Conservation (phyloP, 768 basidiomycete species). For the Hericium rajendrae region DNA sequence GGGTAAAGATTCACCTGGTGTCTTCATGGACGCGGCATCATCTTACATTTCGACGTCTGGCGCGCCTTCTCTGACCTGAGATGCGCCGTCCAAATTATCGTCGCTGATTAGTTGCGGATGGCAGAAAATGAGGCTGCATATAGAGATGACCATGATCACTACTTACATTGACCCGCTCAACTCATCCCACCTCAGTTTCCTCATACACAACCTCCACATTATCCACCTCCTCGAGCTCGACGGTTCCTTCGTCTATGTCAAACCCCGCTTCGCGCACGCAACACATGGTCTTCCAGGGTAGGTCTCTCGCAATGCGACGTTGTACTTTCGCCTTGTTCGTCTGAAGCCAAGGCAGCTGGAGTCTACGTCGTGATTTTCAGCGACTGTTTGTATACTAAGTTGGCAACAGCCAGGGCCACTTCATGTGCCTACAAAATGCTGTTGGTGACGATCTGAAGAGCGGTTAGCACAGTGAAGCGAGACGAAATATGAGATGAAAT, state of each 20-base stretch:
- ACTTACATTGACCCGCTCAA: slow-evolving; percentile 68
- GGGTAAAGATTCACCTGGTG: too few species aligned
- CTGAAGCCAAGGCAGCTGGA: background rate
- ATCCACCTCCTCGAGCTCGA: slow-evolving; percentile 91
- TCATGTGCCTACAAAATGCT: too few species aligned
- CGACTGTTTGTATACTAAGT: background rate
- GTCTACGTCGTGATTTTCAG: background rate
- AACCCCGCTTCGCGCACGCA: slow-evolving; percentile 50
- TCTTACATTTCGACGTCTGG: too few species aligned
- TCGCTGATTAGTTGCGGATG: too few species aligned
- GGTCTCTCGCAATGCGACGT: slow-evolving; percentile 37
- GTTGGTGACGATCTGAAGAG: too few species aligned
- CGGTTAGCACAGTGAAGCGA: too few species aligned
- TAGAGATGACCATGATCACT: background rate
- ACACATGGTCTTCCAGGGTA: slow-evolving; percentile 69
- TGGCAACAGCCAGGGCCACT: too few species aligned
- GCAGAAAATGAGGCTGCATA: too few species aligned
- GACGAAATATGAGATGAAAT: too few species aligned
- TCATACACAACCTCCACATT: slow-evolving; percentile 84
- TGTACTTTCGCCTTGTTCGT: slow-evolving; percentile 44
- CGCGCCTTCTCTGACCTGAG: too few species aligned
- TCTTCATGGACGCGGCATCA: too few species aligned
- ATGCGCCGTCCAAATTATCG: too few species aligned
- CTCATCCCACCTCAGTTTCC: slow-evolving; percentile 55
- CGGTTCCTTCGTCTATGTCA: slow-evolving; percentile 73